A percentile compares a stretch with the other conserved stretches of the same genome.
phyloP scores from a whole-genome alignment of 2,329 filamentous ascomycete species.

The Septoria petroselini region DNA sequence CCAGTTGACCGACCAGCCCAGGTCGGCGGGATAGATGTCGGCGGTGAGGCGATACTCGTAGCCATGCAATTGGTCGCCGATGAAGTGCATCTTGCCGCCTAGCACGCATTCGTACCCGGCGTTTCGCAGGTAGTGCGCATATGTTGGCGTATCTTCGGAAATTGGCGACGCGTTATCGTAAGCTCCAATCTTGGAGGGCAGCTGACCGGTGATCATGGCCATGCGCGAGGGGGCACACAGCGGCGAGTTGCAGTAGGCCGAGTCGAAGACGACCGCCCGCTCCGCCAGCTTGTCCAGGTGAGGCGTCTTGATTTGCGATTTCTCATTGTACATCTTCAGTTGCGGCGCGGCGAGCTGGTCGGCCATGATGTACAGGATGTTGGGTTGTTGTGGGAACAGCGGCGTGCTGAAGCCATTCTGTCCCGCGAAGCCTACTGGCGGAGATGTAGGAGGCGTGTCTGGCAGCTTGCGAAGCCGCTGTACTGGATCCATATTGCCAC shows the following conservation, averaged over 20 bases:
- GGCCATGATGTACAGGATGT: constrained; percentile 93
- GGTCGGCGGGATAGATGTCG: constrained; percentile 92
- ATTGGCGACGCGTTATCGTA: constrained; percentile 90
- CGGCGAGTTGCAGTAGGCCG: constrained; percentile 89
- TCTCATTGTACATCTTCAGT: constrained; percentile 85
- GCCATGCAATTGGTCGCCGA: constrained; percentile 89
- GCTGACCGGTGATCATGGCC: constrained; percentile 87
- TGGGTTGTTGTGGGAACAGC: constrained; percentile 54
- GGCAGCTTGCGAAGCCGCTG: constrained; percentile 34
- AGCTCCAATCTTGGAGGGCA: constrained; percentile 86
- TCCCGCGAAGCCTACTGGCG: constrained; percentile 39
- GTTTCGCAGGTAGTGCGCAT: constrained; percentile 82
- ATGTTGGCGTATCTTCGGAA: constrained; percentile 79
- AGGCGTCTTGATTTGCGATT: constrained; percentile 87
- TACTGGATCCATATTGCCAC: constrained; percentile 25
- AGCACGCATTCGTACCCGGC: constrained; percentile 86
- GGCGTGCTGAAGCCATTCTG: constrained; percentile 42
- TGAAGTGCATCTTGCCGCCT: constrained; percentile 97
- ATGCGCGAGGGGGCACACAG: constrained; percentile 90
- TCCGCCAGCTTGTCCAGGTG: constrained; percentile 80
- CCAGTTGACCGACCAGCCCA: constrained; percentile 95
- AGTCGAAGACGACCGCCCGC: constrained; percentile 84
- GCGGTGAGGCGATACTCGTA: constrained; percentile 91
- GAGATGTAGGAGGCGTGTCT: constrained; percentile 39
- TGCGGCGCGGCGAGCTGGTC: constrained; percentile 89